phyloP scores from a whole-genome alignment of 768 basidiomycete genomes.

The Hygrocybe coccinea region DNA sequence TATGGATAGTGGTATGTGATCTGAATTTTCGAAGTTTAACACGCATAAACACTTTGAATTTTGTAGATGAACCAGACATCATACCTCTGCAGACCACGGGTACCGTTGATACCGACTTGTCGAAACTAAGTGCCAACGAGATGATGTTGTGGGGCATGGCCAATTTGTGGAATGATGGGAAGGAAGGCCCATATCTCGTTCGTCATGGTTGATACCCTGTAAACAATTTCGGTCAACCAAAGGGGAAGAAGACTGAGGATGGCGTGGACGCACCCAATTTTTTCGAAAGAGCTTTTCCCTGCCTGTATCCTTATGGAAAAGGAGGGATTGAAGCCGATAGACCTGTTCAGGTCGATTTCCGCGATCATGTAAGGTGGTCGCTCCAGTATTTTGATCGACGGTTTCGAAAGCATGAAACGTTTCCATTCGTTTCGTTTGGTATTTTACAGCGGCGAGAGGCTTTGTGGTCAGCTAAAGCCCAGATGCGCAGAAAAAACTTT shows the following conservation, averaged over 20 bases:
- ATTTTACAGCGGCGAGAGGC: constrained; percentile 25
- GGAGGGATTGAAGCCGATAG: constrained; percentile 11
- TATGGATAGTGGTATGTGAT: background rate
- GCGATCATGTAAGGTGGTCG: constrained; percentile 20
- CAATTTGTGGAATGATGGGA: background rate
- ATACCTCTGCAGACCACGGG: constrained; percentile 25
- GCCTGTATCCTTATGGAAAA: constrained; percentile 14
- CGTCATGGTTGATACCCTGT: constrained; percentile 1
- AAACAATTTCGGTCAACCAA: constrained; percentile 10
- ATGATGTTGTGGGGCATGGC: constrained; percentile 14
- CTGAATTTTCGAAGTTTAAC: background rate
- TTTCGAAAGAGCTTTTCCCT: constrained; percentile 9
- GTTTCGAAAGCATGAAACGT: constrained; percentile 27
- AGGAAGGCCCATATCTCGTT: constrained; percentile 15
- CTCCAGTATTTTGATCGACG: constrained; percentile 25
- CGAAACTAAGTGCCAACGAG: constrained; percentile 2
- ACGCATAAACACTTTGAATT: background rate
- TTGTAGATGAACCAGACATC: constrained; percentile 7
- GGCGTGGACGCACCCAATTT: background rate
- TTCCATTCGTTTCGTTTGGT: constrained; percentile 26
- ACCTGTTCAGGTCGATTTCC: constrained; percentile 6
- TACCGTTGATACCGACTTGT: constrained; percentile 17
- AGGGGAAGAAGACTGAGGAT: too few species aligned
- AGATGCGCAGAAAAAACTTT: constrained; percentile 33
- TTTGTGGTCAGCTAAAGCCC: constrained; percentile 22